Evolutionary conservation across 768 basidiomycete species (phyloP).

Genomic region (Mycena belliarum): DNA sequence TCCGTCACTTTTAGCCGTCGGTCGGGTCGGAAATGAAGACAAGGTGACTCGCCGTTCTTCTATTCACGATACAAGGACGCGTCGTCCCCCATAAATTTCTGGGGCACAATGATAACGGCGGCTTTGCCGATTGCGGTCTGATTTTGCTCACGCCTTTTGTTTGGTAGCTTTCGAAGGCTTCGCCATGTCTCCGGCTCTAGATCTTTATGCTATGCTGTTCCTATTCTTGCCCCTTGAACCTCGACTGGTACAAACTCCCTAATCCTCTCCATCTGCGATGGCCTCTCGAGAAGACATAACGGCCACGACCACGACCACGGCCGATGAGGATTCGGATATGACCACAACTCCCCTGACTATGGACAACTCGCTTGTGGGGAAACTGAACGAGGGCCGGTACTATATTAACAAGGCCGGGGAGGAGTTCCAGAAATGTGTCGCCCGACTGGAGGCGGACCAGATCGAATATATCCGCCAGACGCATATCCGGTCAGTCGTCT

Average conservation of each 20-base stretch:
- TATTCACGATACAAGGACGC: background rate
- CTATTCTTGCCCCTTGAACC: background rate
- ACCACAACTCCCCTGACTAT: background rate
- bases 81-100: background rate
- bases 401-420: constrained; percentile 12
- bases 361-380: constrained; percentile 8
- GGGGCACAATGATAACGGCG: background rate
- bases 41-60: background rate
- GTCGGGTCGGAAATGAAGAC: background rate
- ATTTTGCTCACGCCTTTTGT: background rate
- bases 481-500: constrained; percentile 2
- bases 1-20: background rate
- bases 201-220: background rate
- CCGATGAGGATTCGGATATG: background rate
- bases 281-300: background rate
- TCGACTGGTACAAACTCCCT: background rate
- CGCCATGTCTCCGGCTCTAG: background rate
- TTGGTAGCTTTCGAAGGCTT: constrained; percentile 1
- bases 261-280: background rate
- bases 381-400: constrained; percentile 5
- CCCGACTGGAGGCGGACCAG: constrained; percentile 2
- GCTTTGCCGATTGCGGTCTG: background rate
- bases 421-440: constrained; percentile 13
- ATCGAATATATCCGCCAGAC: constrained; percentile 10
- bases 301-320: background rate